Evolutionary conservation across 192 early-diverging fungal genomes (phyloP), one percentile per base, ranked within the genome.

Genomic region (Coemansia erecta): DNA sequence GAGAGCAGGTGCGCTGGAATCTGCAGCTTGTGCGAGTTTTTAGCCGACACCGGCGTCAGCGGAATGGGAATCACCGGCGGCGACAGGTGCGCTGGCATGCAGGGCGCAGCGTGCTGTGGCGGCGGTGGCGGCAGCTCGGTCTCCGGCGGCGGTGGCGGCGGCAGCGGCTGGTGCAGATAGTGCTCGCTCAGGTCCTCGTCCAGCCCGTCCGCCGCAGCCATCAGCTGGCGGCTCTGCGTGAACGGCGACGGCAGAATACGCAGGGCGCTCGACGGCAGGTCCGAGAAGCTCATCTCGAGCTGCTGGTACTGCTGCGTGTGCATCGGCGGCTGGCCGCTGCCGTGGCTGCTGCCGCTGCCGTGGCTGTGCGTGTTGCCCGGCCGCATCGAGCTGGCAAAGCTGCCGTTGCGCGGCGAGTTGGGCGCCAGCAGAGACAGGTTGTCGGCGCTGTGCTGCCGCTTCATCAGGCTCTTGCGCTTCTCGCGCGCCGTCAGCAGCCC

Each of bases 381-480:
- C n/a, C n/a, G n/a, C n/a, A n/a, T n/a, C n/a, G n/a, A n/a, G 14
- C 1, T 23, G 9, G 49, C 24, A 18, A 10, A 19, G 4, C 51
- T 35, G 51, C 28, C 23, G 22, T 50, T 50, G 48, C 17, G 19
- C 37, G 49, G 60, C 8, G 45, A 35, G 8, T 19, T 42, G 3
- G 60, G 44, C 17, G 60, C 13, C 12, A 62, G 19, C 12, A 33
- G 33, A 12, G 58, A 48, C 31, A 67, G 46, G 26, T 59, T 69
- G 24, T 77, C 75, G 2, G 48, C 64, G 44, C 75, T 78, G 54
- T 61, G 48, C 51, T 78, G 75, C 14, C 75, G 65, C n/a, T 52
- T 64, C 50, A 63, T 57, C 41, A 72, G 48, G 48, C 65, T 65
- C 56, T 57, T 43, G n/a, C 70, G 75, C 21, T 61, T 66, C 53